Evolutionary conservation across 495 filamentous ascomycete genomes (phyloP), one percentile per base, ranked within the genome.

Genomic region (Penicillium herquei): DNA sequence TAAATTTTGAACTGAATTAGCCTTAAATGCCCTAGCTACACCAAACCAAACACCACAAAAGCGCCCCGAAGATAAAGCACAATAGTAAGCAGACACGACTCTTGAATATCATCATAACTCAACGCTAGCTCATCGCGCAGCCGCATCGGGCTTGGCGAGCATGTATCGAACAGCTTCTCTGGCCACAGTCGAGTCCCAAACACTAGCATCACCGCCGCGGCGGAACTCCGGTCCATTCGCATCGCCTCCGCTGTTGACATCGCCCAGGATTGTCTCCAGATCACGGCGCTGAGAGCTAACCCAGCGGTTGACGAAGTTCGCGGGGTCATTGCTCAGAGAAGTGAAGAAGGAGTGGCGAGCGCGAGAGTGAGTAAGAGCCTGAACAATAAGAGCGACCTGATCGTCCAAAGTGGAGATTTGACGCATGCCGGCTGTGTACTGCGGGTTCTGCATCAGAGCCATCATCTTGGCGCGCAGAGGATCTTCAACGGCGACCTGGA

Each of bases 251-350:
- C 86, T 85, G 26, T 86, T 77, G 4, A 83, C 84, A 70, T 97
- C 95, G 34, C 94, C 94, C 44, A 93, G 72, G 40, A 98, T 85
- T 9, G 92, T 84, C 68, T 97, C 93, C 49, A 98, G 76, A 71
- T 98, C 94, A 45, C 94, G 74, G 65, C 87, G 88, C 78, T 98
- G 94, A 7, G 84, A 89, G 62, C 84, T 87, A 53, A 95, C 77
- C 94, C 93, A 98, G 59, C 84, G 80, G 49, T 81, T 81, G 33
- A 96, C 77, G 61, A 98, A 96, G 3, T 74, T 81, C 6, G 85
- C 90, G 0, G 94, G 94, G 60, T 98, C 92, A 55, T 84, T 80
- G 52, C 83, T 82, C 63, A 97, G 77, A 2, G 82, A 78, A 2
- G 82, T 83, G 63, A 92, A 84, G 73, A 98, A 98, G 42, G 83